phyloP scores from a whole-genome alignment of 441 rosid species.

The Adansonia gregorii region DNA sequence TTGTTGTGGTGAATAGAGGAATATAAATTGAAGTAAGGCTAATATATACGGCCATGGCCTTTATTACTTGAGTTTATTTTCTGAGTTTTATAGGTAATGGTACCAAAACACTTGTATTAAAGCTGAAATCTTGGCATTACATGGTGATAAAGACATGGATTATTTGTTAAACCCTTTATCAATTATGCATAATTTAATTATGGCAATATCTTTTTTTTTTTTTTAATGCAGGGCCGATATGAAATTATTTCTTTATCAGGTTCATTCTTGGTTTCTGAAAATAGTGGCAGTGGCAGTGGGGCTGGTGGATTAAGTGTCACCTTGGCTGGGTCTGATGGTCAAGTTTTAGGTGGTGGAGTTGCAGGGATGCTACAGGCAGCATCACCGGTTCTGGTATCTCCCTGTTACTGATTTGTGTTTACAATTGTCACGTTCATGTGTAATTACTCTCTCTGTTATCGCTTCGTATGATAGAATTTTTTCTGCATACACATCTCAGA shows the following conservation, averaged over 20 bases:
- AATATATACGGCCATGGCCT: background rate
- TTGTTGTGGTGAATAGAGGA: background rate
- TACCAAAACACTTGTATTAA: background rate
- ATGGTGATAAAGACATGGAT: background rate
- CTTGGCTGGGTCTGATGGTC: slow-evolving; percentile 84
- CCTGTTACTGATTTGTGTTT: slow-evolving; percentile 10
- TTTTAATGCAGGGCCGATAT: slow-evolving; percentile 72
- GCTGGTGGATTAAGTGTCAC: slow-evolving; percentile 69
- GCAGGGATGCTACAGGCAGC: slow-evolving; percentile 85
- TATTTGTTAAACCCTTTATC: background rate
- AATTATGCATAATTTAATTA: slow-evolving; percentile 13
- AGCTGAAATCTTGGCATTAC: background rate
- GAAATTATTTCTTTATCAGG: slow-evolving; percentile 91
- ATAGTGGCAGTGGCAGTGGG: slow-evolving; percentile 54
- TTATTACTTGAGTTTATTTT: background rate
- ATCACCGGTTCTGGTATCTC: slow-evolving; percentile 78
- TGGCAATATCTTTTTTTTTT: slow-evolving; percentile 6
- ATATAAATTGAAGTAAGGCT: slow-evolving; percentile 6
- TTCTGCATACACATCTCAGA: background rate
- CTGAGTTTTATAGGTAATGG: background rate
- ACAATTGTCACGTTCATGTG: background rate
- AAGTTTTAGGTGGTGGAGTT: slow-evolving; percentile 88
- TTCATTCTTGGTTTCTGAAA: slow-evolving; percentile 64
- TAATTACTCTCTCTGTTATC: background rate
- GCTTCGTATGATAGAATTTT: background rate